Evolutionary conservation across 352 stramenopile species (phyloP), one percentile per base, ranked within the genome.

Genomic region (Globisporangium emineosum): DNA sequence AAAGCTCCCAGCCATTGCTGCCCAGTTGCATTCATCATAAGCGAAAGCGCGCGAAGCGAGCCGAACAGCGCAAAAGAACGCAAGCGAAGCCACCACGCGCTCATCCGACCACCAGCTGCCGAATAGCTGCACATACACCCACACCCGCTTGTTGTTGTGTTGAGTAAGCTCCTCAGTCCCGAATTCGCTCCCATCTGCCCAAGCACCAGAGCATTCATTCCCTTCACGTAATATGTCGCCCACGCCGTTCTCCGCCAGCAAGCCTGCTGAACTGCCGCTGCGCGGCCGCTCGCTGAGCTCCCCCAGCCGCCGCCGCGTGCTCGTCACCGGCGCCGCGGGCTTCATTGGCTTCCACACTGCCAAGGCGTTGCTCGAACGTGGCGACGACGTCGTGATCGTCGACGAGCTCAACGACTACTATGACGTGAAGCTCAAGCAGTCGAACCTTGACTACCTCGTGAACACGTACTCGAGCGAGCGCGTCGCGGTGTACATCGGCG

Each of bases 331-430:
- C 37, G 97, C 89, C 25, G 94, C 97, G 5, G 97, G 97, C 19
- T 99, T 99, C 75, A 98, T 99, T 62, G 97, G 97, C 25, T 98
- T 94, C 69, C 92, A 99, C 82, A 98, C 98, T 5, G 92, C 92
- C 55, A 86, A 96, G 63, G 74, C 79, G 40, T 77, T 98, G 29
- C 79, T 98, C 4, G 72, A 78, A 2, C 83, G 92, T 25, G 91
- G 90, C 42, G 89, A 98, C 62, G 76, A 93, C 58, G 97, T 99
- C 30, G 90, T 99, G 2, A 89, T 98, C 54, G 81, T 99, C 27
- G 97, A 99, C 71, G 97, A 99, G 79, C 81, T 99, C 59, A 99
- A 99, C 72, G 95, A 99, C 71, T 99, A 99, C 76, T 99, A 99
- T 75, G 96, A 99, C 72, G 90, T 98, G n/a, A 68, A 75, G 57